Base-by-base conservation (phyloP, 805 yeast species). In the Kockiozyma suomiensis region DNA sequence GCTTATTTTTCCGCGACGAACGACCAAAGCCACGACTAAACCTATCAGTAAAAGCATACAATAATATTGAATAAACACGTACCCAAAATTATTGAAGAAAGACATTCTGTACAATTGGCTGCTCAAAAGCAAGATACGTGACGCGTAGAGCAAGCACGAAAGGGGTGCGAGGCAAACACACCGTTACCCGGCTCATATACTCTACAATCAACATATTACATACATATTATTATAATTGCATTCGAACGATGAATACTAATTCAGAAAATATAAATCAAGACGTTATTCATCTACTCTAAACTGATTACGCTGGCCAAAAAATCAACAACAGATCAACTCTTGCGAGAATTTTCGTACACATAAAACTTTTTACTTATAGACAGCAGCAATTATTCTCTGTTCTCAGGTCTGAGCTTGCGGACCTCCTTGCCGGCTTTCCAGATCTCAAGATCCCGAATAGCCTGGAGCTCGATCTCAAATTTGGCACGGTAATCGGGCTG, bases 371-470 rank as follows among this genome's bases (percentile, higher is more conserved):
- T 35, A 10, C 25, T 13, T n/a, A 19, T 13, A 17, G 33, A n/a
- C 8, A 30, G 37, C 10, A 46, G 21, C 12, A 33, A 19, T 50
- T 58, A 61, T 54, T 62, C 61, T 32, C 87, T 85, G 94, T 94
- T 93, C 84, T 94, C 99, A 74, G 99, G 99, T 82, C 99, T 92
- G 79, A 94, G 87, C 82, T 94, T 94, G 87, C 99, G 93, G 70
- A 94, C 99, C 84, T 94, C 98, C 84, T 93, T 93, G 76, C 99
- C 99, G 72, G 94, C 99, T 76, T 79, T 88, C 99, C 99, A 94
- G 93, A 94, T 94, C 85, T 94, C 99, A 88, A 94, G 91, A 76
- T 83, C 83, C 85, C 98, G 90, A 84, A 94, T 93, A 75, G 82
- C 83, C 80, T 87, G 84, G 77, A 94, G 85, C 84, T 94, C 99